Evolutionary conservation across 768 basidiomycete species (phyloP), one percentile per base, ranked within the genome.

Genomic region (Tylopilus subfusipes): DNA sequence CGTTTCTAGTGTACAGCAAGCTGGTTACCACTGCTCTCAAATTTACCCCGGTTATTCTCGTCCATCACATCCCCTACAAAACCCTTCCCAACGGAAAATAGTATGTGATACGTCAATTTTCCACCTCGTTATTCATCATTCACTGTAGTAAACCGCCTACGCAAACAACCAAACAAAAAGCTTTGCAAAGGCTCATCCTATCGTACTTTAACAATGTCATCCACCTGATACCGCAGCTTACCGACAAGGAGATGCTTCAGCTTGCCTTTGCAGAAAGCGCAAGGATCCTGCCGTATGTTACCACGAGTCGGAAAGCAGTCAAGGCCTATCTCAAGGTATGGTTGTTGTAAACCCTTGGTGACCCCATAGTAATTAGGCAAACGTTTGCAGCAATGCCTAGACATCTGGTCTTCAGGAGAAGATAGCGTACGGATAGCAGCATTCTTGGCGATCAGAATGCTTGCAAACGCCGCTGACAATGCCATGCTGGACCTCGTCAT

Each of bases 181-280:
- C 88, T 0, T 78, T 97, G 7, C 92, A 93, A 65, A 93, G 93
- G 62, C 77, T 96, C 42, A 83, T 95, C 53, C 75, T 93, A 18
- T 92, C 93, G 3, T 93, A 91, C 73, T 94, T 98, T 68, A 83
- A 88, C 71, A 97, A 95, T 64, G 73, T 91, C 53, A 78, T 93
- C 19, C 84, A 90, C 60, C 70, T 98, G 40, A 77, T 95, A 53
- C 80, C 82, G 4, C 87, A 95, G 55, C 76, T 94, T 52, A 81
- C 85, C 48, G 82, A 91, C 64, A 72, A 77, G 54, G 82, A 86
- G 24, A 76, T 79, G 59, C 72, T 88, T 29, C 78, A 84, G 8
- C 77, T 92, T 14, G 88, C 91, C 2, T 74, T 98, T 51, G 76
- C 78, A 2, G 96, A 98, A 72, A 93, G 87, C 54, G 83, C 88